phyloP scores from a whole-genome alignment of 2,329 filamentous ascomycete genomes.

The Penicillium paneum region DNA sequence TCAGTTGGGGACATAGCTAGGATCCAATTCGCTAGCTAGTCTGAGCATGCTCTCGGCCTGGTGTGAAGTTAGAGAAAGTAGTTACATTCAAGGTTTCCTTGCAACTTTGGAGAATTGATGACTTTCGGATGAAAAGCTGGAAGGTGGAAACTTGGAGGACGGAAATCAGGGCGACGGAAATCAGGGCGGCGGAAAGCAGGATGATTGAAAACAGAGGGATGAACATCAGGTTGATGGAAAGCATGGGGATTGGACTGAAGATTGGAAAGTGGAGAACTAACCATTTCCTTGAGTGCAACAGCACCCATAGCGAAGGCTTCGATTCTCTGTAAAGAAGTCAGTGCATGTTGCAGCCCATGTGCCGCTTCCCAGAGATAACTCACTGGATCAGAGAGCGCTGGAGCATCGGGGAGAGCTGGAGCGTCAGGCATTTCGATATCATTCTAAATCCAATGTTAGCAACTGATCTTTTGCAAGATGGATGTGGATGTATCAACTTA shows the following conservation, averaged over 20 bases:
- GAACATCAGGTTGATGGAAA: not conserved
- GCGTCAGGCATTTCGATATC: conserved; percentile 20
- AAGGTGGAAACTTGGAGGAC: not conserved
- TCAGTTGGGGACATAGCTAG: not conserved
- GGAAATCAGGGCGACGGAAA: not conserved
- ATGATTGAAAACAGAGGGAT: not conserved
- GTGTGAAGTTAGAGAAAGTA: not conserved
- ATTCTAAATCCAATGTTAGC: not conserved
- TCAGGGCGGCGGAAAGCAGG: not conserved
- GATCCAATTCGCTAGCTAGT: not conserved
- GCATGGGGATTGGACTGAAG: not conserved
- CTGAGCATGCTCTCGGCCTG: not conserved
- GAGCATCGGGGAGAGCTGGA: conserved; percentile 15
- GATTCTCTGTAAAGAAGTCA: not conserved
- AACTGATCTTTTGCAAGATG: not conserved
- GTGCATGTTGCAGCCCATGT: not conserved
- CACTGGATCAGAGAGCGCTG: conserved; percentile 4
- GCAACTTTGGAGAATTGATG: not conserved
- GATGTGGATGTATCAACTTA: not conserved
- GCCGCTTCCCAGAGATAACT: not conserved
- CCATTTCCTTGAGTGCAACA: not conserved
- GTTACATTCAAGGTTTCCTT: not conserved
- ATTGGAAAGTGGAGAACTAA: not conserved
- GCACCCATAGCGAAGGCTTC: not conserved
- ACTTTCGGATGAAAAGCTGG: not conserved